Conservation (phyloP, 768 basidiomycete species). For the Lactarius hengduanensis region DNA sequence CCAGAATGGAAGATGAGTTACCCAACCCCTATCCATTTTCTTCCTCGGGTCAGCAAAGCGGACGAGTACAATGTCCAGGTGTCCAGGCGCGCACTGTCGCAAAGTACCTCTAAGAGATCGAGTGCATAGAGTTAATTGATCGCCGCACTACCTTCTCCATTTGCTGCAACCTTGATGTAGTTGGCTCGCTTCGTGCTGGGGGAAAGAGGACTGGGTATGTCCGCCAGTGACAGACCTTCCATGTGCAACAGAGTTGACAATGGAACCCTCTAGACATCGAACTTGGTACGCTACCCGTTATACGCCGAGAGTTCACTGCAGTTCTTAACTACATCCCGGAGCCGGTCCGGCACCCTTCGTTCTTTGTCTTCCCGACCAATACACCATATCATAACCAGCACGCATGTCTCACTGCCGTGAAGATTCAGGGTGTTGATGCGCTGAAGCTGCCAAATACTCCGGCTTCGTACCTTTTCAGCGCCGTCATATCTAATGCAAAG, state of each 20-base stretch:
- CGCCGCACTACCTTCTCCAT: slow-evolving; percentile 65
- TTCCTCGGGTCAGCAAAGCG: slow-evolving; percentile 88
- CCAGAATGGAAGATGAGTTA: slow-evolving; percentile 83
- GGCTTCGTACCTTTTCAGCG: no score
- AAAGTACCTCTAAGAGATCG: slow-evolving; percentile 89
- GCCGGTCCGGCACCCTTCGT: slow-evolving; percentile 67
- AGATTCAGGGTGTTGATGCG: no score
- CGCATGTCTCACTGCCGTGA: slow-evolving; percentile 10
- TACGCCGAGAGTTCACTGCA: slow-evolving; percentile 75
- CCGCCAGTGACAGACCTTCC: background rate
- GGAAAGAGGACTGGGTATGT: slow-evolving; percentile 82
- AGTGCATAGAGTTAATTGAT: slow-evolving; percentile 78
- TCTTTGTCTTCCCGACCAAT: slow-evolving; percentile 46
- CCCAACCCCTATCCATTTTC: slow-evolving; percentile 89
- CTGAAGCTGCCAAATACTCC: no score
- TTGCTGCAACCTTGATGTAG: slow-evolving; percentile 87
- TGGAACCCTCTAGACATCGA: slow-evolving; percentile 57
- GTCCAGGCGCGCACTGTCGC: slow-evolving; percentile 81
- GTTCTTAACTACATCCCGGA: slow-evolving; percentile 83
- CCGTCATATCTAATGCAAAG: no score
- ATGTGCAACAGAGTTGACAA: slow-evolving; percentile 22
- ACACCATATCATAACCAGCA: slow-evolving; percentile 8
- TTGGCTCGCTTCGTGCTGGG: slow-evolving; percentile 75
- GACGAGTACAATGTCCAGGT: slow-evolving; percentile 68
- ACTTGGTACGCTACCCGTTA: slow-evolving; percentile 82